phyloP scores from a whole-genome alignment of 805 yeast genomes.

The Ogataea kodamae region DNA sequence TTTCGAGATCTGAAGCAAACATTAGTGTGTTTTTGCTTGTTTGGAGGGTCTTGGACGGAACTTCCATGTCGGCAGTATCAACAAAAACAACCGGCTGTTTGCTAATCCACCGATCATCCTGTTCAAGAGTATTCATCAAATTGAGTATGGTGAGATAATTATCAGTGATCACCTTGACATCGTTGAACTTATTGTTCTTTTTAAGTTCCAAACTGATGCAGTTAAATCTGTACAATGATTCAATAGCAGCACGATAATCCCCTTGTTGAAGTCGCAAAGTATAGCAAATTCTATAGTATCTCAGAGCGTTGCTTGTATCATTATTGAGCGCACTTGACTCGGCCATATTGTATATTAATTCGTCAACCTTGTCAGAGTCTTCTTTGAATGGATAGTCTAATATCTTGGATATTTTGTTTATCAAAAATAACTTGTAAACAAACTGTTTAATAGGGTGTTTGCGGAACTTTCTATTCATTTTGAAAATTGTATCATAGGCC shows the following conservation, averaged over 20 bases:
- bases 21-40: slow-evolving; percentile 11
- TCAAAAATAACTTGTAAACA: slow-evolving; percentile 37
- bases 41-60: too few species aligned
- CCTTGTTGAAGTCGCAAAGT: slow-evolving; percentile 48
- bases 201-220: slow-evolving; percentile 18
- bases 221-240: slow-evolving; percentile 41
- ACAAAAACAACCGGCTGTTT: slow-evolving; percentile 17
- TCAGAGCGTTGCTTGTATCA: slow-evolving; percentile 34
- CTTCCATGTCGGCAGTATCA: slow-evolving; percentile 4
- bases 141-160: slow-evolving; percentile 40
- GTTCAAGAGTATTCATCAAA: slow-evolving; percentile 34
- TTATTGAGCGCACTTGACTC: slow-evolving; percentile 25
- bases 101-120: slow-evolving; percentile 42
- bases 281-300: slow-evolving; percentile 48
- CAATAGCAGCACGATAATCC: slow-evolving; percentile 47
- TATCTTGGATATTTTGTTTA: slow-evolving; percentile 38
- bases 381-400: slow-evolving; percentile 42
- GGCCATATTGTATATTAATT: slow-evolving; percentile 34
- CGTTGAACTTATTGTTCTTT: slow-evolving; percentile 13
- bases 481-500: slow-evolving; percentile 27
- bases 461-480: slow-evolving; percentile 26
- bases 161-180: slow-evolving; percentile 28
- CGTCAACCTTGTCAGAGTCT: slow-evolving; percentile 41
- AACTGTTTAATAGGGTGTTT: slow-evolving; percentile 31
- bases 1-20: slow-evolving; percentile 20